Conservation (phyloP, 345 rosid genomes). For the Corchorus olitorius region DNA sequence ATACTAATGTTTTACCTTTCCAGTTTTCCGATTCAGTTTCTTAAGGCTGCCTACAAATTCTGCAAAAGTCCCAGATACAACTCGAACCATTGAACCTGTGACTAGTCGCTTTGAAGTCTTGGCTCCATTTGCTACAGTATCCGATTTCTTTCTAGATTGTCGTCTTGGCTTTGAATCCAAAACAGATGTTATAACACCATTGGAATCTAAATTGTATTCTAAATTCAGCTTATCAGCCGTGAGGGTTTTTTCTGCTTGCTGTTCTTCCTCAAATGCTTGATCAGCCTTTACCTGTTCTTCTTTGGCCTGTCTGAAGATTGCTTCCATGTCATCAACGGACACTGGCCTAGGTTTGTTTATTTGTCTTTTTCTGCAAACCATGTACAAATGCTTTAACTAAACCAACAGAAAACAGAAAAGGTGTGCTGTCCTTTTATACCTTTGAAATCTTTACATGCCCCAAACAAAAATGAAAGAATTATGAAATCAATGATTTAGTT, state of each 20-base stretch:
- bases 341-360: conserved; percentile 84
- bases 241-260: conserved; percentile 32
- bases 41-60: conserved; percentile 72
- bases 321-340: conserved; percentile 64
- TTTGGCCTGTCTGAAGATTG: conserved; percentile 67
- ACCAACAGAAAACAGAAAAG: neutral
- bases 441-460: conserved; percentile 1
- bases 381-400: neutral
- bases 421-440: neutral
- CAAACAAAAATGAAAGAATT: neutral
- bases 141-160: conserved; percentile 36
- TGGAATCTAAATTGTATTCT: conserved; percentile 31
- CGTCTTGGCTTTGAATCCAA: conserved; percentile 39
- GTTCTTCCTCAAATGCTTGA: conserved; percentile 58
- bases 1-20: conserved; percentile 51
- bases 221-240: conserved; percentile 32
- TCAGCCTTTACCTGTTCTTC: conserved; percentile 76
- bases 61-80: conserved; percentile 75
- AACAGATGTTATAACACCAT: conserved; percentile 30
- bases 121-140: conserved; percentile 25
- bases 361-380: conserved; percentile 57
- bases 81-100: conserved; percentile 70
- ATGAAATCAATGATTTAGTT: neutral
- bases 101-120: conserved; percentile 43
- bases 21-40: conserved; percentile 72